These are phyloP conservation scores for Wilcoxina mikolae DNA, from an alignment of 495 filamentous ascomycete species.

Conservation along the genomic window DNA sequence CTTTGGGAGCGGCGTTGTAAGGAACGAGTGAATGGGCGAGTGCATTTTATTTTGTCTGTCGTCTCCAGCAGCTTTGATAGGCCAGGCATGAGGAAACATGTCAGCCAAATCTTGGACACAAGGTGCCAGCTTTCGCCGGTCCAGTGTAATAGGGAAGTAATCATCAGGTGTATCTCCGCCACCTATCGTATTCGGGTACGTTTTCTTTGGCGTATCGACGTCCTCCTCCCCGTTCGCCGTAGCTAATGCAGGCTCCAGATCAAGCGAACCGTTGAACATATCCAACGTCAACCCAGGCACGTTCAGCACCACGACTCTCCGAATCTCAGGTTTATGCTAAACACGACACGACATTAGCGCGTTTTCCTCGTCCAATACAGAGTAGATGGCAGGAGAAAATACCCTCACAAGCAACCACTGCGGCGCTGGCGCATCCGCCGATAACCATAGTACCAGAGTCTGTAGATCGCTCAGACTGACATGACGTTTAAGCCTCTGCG, in stretches of 20 bases:
- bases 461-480: slow-evolving; percentile 71
- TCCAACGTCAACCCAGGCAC: slow-evolving; percentile 78
- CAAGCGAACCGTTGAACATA: slow-evolving; percentile 65
- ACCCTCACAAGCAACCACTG: slow-evolving; percentile 54
- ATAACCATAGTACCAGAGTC: slow-evolving; percentile 67
- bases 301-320: slow-evolving; percentile 83
- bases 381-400: neutral
- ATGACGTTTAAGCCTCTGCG: slow-evolving; percentile 51
- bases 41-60: slow-evolving; percentile 61
- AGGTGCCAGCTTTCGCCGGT: slow-evolving; percentile 42
- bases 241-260: slow-evolving; percentile 19
- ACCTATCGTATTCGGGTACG: neutral
- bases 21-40: slow-evolving; percentile 67
- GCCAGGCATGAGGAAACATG: slow-evolving; percentile 80
- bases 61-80: slow-evolving; percentile 71
- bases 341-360: slow-evolving; percentile 29
- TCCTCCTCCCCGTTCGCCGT: neutral
- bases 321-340: slow-evolving; percentile 57
- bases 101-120: slow-evolving; percentile 57
- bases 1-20: slow-evolving; percentile 53
- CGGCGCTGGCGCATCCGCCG: slow-evolving; percentile 68
- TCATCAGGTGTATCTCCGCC: slow-evolving; percentile 30
- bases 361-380: neutral
- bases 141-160: slow-evolving; percentile 59
- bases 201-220: no score